Base-by-base conservation (phyloP, 345 rosid species). In the Luvunga scandens region DNA sequence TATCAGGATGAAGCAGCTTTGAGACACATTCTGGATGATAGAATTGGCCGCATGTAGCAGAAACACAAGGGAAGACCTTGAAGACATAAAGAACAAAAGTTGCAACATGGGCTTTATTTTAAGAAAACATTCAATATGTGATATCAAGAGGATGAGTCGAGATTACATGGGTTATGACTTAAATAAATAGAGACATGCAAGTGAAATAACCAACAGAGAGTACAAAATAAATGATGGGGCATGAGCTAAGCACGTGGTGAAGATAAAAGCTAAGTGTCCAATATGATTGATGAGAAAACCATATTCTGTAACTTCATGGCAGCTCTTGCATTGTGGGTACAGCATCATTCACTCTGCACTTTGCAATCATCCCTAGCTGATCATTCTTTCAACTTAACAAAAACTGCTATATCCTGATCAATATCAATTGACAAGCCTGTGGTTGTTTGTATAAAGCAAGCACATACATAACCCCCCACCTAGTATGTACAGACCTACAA, bases 1-100 rank as follows among this genome's bases (percentile, higher is more conserved):
- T 83, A 78, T 24, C 77, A 16, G 73, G 66, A 42, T 77, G 83
- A 48, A 92, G 84, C 84, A 91, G 84, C 65, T 84, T 86, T 73
- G 92, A 86, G 64, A 89, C 91, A 80, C 95, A 92, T 67, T 27
- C 67, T 39, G 92, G 92, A 77, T 92, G 97, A 85, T 89, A 92
- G 79, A 89, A 92, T 71, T 85, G 88, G 53, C 97, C 97, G 59
- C 97, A 92, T 9, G 87, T 85, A 69, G 91, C 91, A 39, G 90
- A 84, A 50, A 81, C 78, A 81, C 97, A 92, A 74, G 89, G 87
- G 72, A 89, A 91, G 63, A 92, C 93, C 97, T 91, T 59, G 71
- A 63, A 30, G 65, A 42, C 48, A 77, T 31, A 38, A 34, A 75
- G 53, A 79, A 28, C 39, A 14, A 64, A 48, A 24, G 14, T 27